Conservation (phyloP, 352 stramenopile genomes). For the Globisporangium solare region DNA sequence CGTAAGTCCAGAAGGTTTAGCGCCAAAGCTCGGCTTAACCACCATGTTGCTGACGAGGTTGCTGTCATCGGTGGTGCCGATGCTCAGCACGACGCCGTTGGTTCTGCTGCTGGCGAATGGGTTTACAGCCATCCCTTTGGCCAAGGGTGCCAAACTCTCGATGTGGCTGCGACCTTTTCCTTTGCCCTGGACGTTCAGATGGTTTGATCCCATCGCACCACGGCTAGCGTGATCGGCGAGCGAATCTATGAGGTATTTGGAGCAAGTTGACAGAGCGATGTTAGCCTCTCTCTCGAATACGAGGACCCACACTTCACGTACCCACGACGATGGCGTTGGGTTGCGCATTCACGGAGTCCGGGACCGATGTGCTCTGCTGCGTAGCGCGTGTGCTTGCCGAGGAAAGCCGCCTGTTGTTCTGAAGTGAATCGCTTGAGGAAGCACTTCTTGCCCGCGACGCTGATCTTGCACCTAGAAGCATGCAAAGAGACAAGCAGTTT, state of each 20-base stretch:
- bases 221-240: not conserved
- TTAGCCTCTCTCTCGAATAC: too few relatives aligned
- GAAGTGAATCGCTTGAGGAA: not conserved
- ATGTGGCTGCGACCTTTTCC: not conserved
- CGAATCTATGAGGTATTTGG: not conserved
- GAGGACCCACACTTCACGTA: too few relatives aligned
- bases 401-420: not conserved
- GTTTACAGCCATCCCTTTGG: not conserved
- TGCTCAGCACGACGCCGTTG: constrained; percentile 24
- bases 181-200: not conserved
- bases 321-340: constrained; percentile 2
- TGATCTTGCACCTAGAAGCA: not conserved
- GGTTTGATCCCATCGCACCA: not conserved
- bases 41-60: constrained; percentile 24
- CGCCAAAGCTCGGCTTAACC: constrained; percentile 10
- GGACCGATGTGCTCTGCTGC: not conserved
- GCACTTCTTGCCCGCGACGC: not conserved
- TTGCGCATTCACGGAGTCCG: not conserved
- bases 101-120: constrained; percentile 13
- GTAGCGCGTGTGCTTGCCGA: not conserved
- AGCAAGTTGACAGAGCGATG: too few relatives aligned
- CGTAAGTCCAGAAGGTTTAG: not conserved
- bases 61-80: constrained; percentile 20
- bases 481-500: not conserved
- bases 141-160: not conserved